Evolutionary conservation across 1,139 yeast genomes (phyloP), one percentile per base, ranked within the genome.

Genomic region (Trichomonascaceae sp.): DNA sequence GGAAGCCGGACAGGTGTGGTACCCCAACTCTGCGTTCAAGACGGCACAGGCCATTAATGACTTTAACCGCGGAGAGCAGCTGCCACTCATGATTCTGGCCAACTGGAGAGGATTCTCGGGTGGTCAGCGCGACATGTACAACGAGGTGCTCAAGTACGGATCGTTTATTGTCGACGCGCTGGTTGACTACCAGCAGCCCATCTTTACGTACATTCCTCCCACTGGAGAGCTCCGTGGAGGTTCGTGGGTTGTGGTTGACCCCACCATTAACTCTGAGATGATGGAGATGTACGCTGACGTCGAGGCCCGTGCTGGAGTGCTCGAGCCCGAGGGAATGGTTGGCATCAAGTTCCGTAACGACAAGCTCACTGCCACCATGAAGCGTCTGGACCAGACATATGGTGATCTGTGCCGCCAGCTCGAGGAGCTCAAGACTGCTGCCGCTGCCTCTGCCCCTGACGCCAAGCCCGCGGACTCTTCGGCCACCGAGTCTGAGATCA

Each of bases 101-200:
- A 89, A 89, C 71, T 89, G 98, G 98, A 80, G 98, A 76, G 98
- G 98, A 54, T 89, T 89, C 74, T 85, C 96, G 45, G 98, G 98
- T 68, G 98, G 98, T 61, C 98, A 92, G 68, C 80, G 96, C 59
- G 98, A 89, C 62, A 89, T 89, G 98, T 92, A 80, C 72, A 84
- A 87, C 54, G 98, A 89, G 64, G 94, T 89, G 34, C 76, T 89
- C 64, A 89, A 89, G 62, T 89, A 82, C 56, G 98, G 98, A 56
- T 76, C 97, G 3, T 85, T 70, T 60, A 89, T 89, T 62, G 98
- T 89, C 44, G 98, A 89, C 58, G 96, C 98, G 9, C 70, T 89
- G 44, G 94, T 85, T 48, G 95, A 77, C 51, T 89, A 78, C 71
- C 84, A 84, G 59, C 98, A 87, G 62, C 98, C 98, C 40, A 80